Base-by-base conservation (phyloP, 768 basidiomycete genomes). In the Boletus vinaceobasis region DNA sequence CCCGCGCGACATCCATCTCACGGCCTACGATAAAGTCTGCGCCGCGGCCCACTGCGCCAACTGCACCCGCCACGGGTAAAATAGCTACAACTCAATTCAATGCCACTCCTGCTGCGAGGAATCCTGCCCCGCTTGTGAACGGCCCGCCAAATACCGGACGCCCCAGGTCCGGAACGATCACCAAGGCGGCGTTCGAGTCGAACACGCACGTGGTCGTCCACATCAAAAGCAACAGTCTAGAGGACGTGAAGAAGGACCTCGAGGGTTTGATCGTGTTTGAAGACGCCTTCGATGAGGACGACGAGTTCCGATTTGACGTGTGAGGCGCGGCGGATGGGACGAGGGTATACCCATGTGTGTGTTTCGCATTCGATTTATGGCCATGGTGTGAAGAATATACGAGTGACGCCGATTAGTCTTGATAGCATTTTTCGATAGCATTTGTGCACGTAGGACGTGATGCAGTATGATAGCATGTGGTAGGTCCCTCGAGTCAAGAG, bases 221-320 rank as follows among this genome's bases (percentile, higher is more conserved):
- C 15, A 53, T 63, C 2, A 37, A 59, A 42, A 70, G 51, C 32
- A 65, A 55, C 7, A 59, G 67, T 37, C n/a, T 71, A 36, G 64
- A 64, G 50, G 65, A 66, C 27, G 66, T 68, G 48, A 70, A 65
- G 56, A 71, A 68, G 48, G 61, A 62, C 15, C 68, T 71, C 27
- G 66, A 71, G 42, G 65, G 60, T 17, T 47, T 66, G 39, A 55
- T 70, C 59, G 66, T 71, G 38, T 65, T 72, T 21, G 69, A 58
- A 17, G 66, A 66, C 31, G 63, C 40, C 23, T 69, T 66, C 9
- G 62, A 60, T 23, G 64, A 64, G 1, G 61, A 60, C 9, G 68
- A 72, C n/a, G 69, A 44, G 31, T 72, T 70, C 56, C 63, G 55
- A 40, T 72, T 70, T 36, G 59, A 61, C 29, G 60, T 70, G 19